Evolutionary conservation across 2,329 filamentous ascomycete genomes (phyloP), one percentile per base, ranked within the genome.

Genomic region (Diaporthe vexans): DNA sequence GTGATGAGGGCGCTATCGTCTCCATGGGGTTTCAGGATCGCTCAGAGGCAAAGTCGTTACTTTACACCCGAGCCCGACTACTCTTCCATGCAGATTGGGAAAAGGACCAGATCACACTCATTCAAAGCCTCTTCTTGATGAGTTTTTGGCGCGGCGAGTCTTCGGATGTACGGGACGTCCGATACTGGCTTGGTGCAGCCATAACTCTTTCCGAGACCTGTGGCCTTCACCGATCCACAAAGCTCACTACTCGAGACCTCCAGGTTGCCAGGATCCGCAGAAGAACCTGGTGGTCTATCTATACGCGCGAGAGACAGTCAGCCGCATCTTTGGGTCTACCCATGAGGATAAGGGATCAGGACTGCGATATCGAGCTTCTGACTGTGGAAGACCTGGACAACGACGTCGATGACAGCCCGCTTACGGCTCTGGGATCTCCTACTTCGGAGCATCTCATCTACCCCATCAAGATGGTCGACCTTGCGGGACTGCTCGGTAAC

Each of bases 391-490:
- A 84, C 63, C 75, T 84, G 4, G 80, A 82, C 24, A 80, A 80
- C 2, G 81, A 83, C 51, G 75, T 77, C 9, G 75, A 78, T 6
- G 76, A 77, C 33, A 71, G 75, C 4, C 68, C 76, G 6, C 68
- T 76, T 13, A 79, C 80, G 1, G 61, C 76, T 1, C 81, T 83
- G 74, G 81, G 82, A 7, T 78, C 78, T 8, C 81, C 79, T 26
- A 75, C 81, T 51, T 73, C 79, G 4, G 81, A 84, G 54, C 83
- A 84, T 65, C 77, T 83, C 5, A 79, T 79, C 0, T 84, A 84
- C 71, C 79, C 78, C 0, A 81, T 83, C 51, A 84, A 84, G 69
- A 84, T 84, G 83, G 82, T 84, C 0, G 82, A 84, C 43, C 78
- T 84, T 21, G 79, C 82, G 4, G 78, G 78, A 35, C 73, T 84